phyloP scores from a whole-genome alignment of 345 rosid genomes.

The Erysimum cheiranthoides region DNA sequence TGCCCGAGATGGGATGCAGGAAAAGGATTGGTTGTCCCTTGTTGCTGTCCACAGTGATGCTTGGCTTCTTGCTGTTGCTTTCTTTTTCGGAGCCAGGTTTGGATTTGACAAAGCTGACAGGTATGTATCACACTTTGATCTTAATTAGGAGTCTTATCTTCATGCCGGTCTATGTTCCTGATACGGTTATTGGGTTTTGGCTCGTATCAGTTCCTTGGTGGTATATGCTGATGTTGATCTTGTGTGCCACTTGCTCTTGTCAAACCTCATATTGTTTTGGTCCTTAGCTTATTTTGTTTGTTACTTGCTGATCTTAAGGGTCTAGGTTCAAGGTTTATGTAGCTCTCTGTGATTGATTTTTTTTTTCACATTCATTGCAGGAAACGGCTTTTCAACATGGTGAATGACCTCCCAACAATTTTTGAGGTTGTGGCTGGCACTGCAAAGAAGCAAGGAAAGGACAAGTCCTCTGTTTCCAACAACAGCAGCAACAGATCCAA shows the following conservation, averaged over 20 bases:
- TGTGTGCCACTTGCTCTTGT: not conserved
- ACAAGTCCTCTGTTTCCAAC: conserved; percentile 68
- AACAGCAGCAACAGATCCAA: conserved; percentile 75
- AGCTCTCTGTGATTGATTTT: conserved; percentile 21
- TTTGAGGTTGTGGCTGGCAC: conserved; percentile 78
- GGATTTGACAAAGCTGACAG: conserved; percentile 93
- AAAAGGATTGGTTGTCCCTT: conserved; percentile 88
- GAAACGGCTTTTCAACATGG: conserved; percentile 82
- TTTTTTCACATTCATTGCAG: conserved; percentile 48
- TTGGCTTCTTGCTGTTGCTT: conserved; percentile 91
- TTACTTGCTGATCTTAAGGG: conserved; percentile 9
- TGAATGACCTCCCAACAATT: conserved; percentile 85
- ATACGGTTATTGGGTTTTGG: too few relatives aligned
- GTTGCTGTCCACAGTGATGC: conserved; percentile 63
- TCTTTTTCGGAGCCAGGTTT: conserved; percentile 90
- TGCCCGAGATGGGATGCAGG: conserved; percentile 93
- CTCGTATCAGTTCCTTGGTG: not conserved
- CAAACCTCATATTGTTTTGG: not conserved
- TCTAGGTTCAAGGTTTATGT: conserved; percentile 1
- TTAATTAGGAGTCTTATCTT: conserved; percentile 11
- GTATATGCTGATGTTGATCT: not conserved
- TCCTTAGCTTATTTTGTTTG: not conserved
- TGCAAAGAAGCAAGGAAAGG: conserved; percentile 70
- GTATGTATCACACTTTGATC: conserved; percentile 44
- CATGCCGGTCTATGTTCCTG: not conserved